Conservation (phyloP, 2,329 filamentous ascomycete species). For the Rasamsonia emersonii region DNA sequence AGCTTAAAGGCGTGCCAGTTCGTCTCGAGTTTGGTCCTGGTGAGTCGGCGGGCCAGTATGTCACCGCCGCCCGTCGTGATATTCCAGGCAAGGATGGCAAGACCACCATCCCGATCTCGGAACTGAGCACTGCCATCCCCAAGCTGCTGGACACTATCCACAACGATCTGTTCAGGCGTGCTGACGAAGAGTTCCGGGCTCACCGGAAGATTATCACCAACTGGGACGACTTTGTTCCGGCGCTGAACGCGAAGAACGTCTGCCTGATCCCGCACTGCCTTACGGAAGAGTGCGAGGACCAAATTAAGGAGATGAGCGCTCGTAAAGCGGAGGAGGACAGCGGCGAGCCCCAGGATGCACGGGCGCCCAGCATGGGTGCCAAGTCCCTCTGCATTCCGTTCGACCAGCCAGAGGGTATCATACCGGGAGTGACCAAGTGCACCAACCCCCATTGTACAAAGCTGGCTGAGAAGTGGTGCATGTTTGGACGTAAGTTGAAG, state of each 20-base stretch:
- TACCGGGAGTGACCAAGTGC: constrained; percentile 78
- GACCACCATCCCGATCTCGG: constrained; percentile 64
- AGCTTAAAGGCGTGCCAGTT: constrained; percentile 88
- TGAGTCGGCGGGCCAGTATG: constrained; percentile 75
- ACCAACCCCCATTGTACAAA: constrained; percentile 76
- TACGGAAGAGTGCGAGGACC: constrained; percentile 76
- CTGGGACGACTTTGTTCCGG: constrained; percentile 87
- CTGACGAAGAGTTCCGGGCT: constrained; percentile 66
- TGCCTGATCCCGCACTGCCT: constrained; percentile 87
- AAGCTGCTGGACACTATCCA: constrained; percentile 85
- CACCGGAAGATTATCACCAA: constrained; percentile 75
- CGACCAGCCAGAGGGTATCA: constrained; percentile 73
- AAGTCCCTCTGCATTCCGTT: constrained; percentile 74
- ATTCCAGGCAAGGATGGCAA: constrained; percentile 59
- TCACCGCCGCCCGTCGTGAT: constrained; percentile 81
- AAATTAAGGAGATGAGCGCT: constrained; percentile 87
- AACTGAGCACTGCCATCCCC: constrained; percentile 65
- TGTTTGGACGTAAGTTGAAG: constrained; percentile 66
- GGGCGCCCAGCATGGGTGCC: constrained; percentile 65
- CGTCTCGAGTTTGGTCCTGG: constrained; percentile 94
- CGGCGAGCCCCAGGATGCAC: constrained; percentile 66
- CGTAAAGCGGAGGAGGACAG: constrained; percentile 52
- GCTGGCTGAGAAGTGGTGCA: constrained; percentile 75
- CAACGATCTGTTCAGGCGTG: constrained; percentile 66
- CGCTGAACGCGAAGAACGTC: constrained; percentile 85